Conservation (phyloP, 768 basidiomycete genomes). For the Boletus vermiculosoides region DNA sequence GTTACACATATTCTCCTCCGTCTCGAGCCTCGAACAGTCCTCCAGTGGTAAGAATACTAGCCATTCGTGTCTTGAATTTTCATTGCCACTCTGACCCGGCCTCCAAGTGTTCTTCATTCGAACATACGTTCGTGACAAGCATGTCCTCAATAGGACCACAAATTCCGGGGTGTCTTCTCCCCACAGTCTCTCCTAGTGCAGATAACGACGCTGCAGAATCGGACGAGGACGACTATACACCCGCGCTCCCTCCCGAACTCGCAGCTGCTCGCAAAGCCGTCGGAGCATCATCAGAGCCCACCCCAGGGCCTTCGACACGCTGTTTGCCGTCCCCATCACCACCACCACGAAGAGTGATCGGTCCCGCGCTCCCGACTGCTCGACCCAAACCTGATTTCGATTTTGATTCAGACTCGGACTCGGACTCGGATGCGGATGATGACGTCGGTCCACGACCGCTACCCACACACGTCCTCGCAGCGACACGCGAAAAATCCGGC, state of each 20-base stretch:
- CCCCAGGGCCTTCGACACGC: conserved; percentile 25
- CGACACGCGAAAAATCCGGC: conserved; percentile 51
- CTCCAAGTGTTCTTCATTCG: not conserved
- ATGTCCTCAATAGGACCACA: conserved; percentile 59
- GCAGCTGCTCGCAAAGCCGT: conserved; percentile 40
- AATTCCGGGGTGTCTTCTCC: conserved; percentile 49
- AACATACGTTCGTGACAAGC: not conserved
- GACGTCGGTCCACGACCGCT: conserved; percentile 85
- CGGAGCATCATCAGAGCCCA: conserved; percentile 24
- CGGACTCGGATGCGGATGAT: conserved; percentile 58
- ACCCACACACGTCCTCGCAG: conserved; percentile 40
- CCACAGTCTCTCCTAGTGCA: conserved; percentile 10
- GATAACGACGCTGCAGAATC: conserved; percentile 30
- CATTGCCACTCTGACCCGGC: not conserved
- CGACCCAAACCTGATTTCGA: conserved; percentile 29
- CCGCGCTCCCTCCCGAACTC: conserved; percentile 73
- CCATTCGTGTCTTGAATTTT: not conserved
- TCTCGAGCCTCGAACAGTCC: not conserved
- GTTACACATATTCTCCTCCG: not conserved
- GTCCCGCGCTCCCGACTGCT: conserved; percentile 51
- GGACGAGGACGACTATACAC: conserved; percentile 67
- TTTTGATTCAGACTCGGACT: conserved; percentile 51
- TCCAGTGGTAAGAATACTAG: not conserved
- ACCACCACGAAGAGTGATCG: conserved; percentile 39
- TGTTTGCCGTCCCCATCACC: conserved; percentile 11